Evolutionary conservation across 768 basidiomycete genomes (phyloP).

Genomic region (Chlorophyllum brunneum): DNA sequence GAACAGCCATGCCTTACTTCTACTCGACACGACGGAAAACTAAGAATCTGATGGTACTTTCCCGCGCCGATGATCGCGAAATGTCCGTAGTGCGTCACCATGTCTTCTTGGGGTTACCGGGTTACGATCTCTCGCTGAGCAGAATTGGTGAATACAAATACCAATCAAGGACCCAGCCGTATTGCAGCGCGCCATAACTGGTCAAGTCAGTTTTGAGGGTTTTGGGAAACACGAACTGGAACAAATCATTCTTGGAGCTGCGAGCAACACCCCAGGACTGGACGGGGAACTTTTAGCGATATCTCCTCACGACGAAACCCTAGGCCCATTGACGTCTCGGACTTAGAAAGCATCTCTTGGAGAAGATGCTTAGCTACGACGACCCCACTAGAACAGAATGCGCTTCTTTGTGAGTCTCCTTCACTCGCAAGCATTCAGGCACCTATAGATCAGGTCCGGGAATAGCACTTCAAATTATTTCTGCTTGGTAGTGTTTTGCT

Average conservation of each 20-base stretch:
- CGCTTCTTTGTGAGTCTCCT: background rate
- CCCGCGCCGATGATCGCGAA: background rate
- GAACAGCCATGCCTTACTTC: constrained; percentile 1
- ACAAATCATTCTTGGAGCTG: too few relatives aligned
- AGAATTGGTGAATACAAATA: background rate
- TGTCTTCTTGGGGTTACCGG: background rate
- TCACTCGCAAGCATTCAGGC: background rate
- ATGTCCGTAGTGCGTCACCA: background rate
- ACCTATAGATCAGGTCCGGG: background rate
- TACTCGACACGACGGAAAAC: constrained; percentile 1
- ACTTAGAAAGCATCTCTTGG: background rate
- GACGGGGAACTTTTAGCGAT: too few relatives aligned
- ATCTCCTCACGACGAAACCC: background rate
- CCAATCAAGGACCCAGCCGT: background rate
- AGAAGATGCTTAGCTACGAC: background rate
- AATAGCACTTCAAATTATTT: background rate
- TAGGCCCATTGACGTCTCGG: background rate
- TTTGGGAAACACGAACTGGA: too few relatives aligned
- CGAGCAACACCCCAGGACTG: too few relatives aligned
- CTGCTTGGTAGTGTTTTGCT: background rate
- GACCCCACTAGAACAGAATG: background rate
- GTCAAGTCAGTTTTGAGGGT: too few relatives aligned
- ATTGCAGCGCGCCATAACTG: too few relatives aligned
- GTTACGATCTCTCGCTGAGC: background rate
- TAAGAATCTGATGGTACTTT: constrained; percentile 1